These are phyloP conservation scores for Arthrobotrys entomopaga DNA, from an alignment of 2,329 filamentous ascomycete genomes.

Conservation along the genomic window DNA sequence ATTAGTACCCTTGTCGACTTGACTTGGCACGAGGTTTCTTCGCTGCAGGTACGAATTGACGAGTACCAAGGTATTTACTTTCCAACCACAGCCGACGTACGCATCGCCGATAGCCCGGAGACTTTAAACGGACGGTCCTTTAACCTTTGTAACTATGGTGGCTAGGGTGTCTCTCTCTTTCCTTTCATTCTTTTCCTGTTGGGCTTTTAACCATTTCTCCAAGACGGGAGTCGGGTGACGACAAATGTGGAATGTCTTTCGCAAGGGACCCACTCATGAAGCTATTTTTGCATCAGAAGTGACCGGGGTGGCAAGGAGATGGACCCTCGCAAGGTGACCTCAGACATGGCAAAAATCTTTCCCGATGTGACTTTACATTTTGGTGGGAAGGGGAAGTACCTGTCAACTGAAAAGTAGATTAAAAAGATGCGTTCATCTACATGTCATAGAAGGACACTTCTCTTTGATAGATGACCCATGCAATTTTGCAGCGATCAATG, in stretches of 20 bases:
- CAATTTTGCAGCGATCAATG: constrained; percentile 6
- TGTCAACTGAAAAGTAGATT: constrained; percentile 22
- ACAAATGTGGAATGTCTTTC: constrained; percentile 55
- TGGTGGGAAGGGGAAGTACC: constrained; percentile 10
- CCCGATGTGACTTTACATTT: constrained; percentile 39
- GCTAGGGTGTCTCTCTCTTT: constrained; percentile 19
- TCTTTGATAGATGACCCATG: constrained; percentile 17
- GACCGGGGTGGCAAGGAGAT: constrained; percentile 34
- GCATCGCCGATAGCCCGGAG: constrained; percentile 27
- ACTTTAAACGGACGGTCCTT: constrained; percentile 22
- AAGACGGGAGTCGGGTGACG: constrained; percentile 25
- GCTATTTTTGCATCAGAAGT: constrained; percentile 55
- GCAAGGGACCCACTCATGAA: constrained; percentile 34
- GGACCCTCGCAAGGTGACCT: constrained; percentile 39
- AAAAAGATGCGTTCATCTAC: constrained; percentile 43
- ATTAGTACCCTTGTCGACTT: constrained; percentile 21
- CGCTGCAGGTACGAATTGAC: constrained; percentile 45
- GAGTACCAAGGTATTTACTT: constrained; percentile 13
- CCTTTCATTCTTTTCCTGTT: constrained; percentile 12
- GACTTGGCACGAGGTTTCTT: constrained; percentile 37
- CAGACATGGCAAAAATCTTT: constrained; percentile 30
- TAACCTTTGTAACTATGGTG: constrained; percentile 20
- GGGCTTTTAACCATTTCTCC: not conserved
- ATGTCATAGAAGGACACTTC: constrained; percentile 51
- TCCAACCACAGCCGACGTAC: constrained; percentile 37